Percentiles rank a stretch among this genome's conserved stretches.
These are phyloP conservation scores for Schizochytrium sp. DNA, from an alignment of 108 stramenopile species.

Conservation along the genomic window DNA sequence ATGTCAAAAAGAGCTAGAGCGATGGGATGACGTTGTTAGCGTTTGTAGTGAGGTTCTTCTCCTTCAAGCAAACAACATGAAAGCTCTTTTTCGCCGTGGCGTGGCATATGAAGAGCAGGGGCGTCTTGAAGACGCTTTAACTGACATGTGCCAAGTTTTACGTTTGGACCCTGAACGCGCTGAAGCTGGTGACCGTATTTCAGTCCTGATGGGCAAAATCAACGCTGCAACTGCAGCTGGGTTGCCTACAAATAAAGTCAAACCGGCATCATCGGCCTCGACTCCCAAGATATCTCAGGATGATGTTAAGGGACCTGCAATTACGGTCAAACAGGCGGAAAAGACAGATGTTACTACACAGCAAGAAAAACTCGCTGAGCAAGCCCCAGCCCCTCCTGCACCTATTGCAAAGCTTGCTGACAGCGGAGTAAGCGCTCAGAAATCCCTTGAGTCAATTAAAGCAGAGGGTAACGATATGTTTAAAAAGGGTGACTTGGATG, in stretches of 20 bases:
- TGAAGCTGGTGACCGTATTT: slow-evolving; percentile 56
- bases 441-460: background rate
- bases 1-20: slow-evolving; percentile 1
- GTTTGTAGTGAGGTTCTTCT: background rate
- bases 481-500: background rate
- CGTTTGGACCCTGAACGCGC: slow-evolving; percentile 47
- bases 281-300: background rate
- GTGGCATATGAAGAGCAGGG: slow-evolving; percentile 38
- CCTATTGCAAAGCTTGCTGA: background rate
- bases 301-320: background rate
- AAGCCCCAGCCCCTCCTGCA: background rate
- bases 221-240: background rate
- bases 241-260: background rate
- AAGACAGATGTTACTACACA: background rate
- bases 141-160: slow-evolving; percentile 46
- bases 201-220: background rate
- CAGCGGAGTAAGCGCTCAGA: background rate
- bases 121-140: background rate
- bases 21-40: slow-evolving; percentile 1
- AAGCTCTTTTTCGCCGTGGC: slow-evolving; percentile 46
- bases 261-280: background rate
- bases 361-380: background rate
- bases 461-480: slow-evolving; percentile 36
- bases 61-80: slow-evolving; percentile 5
- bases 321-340: background rate